phyloP scores from a whole-genome alignment of 2,329 filamentous ascomycete species.

The Claviceps cyperi region DNA sequence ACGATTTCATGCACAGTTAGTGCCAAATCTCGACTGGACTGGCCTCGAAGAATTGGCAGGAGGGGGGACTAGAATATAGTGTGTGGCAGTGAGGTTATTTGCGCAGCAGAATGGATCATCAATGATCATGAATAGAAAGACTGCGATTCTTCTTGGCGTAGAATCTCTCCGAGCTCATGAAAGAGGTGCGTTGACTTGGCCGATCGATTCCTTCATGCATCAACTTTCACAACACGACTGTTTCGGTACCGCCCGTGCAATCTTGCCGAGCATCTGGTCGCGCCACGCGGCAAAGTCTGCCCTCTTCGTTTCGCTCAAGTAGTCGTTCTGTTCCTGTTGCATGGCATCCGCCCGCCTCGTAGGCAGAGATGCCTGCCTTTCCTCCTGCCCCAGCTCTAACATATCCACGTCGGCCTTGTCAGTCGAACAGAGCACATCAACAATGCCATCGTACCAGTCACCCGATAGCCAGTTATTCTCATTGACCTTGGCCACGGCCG shows the following conservation, averaged over 20 bases:
- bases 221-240: constrained; percentile 21
- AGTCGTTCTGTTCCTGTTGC: constrained; percentile 63
- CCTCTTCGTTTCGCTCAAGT: constrained; percentile 47
- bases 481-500: constrained; percentile 44
- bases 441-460: constrained; percentile 50
- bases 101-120: background rate
- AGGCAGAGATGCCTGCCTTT: constrained; percentile 20
- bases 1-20: too few relatives aligned
- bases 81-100: background rate
- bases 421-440: constrained; percentile 32
- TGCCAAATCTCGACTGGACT: too few relatives aligned
- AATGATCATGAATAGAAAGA: background rate
- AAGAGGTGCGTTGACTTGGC: background rate
- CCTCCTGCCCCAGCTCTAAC: constrained; percentile 19
- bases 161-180: background rate
- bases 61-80: too few relatives aligned
- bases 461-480: constrained; percentile 40
- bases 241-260: constrained; percentile 28
- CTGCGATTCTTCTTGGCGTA: background rate
- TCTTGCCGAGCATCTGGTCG: constrained; percentile 38
- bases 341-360: constrained; percentile 47
- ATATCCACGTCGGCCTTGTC: constrained; percentile 21
- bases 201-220: constrained; percentile 10
- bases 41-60: too few relatives aligned
- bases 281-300: constrained; percentile 53